These are phyloP conservation scores for Taiozyma onychis DNA, from an alignment of 1,139 yeast species.

Conservation along the genomic window DNA sequence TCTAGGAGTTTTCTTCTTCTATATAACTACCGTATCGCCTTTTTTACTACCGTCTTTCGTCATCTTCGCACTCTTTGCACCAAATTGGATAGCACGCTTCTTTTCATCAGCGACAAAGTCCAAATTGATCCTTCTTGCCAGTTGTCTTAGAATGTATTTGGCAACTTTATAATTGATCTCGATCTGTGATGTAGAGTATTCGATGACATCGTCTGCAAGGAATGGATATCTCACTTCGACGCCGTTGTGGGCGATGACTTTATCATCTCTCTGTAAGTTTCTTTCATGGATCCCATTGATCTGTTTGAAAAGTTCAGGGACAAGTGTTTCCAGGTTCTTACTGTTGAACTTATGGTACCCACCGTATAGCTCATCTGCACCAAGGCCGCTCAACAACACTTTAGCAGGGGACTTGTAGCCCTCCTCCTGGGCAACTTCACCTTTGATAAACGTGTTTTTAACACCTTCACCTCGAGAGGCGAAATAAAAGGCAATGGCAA, in stretches of 20 bases:
- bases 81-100: conserved; percentile 96
- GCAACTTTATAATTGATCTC: conserved; percentile 53
- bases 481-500: conserved; percentile 91
- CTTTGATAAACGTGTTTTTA: conserved; percentile 5
- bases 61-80: conserved; percentile 92
- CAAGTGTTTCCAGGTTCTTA: conserved; percentile 31
- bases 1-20: background rate
- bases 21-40: conserved; percentile 29
- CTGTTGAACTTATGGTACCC: conserved; percentile 59
- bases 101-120: conserved; percentile 61
- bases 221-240: conserved; percentile 89
- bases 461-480: conserved; percentile 60
- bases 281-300: conserved; percentile 69
- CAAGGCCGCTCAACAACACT: conserved; percentile 87
- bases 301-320: conserved; percentile 59
- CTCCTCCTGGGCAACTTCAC: conserved; percentile 3
- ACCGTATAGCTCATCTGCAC: conserved; percentile 94
- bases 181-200: conserved; percentile 41
- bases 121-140: conserved; percentile 52
- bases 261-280: conserved; percentile 86
- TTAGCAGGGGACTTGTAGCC: conserved; percentile 47
- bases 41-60: conserved; percentile 30
- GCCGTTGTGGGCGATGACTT: conserved; percentile 82
- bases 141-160: conserved; percentile 56
- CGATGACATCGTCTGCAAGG: conserved; percentile 58